Base-by-base conservation (phyloP, 2,329 filamentous ascomycete species). In the Hypoxylon sp. region DNA sequence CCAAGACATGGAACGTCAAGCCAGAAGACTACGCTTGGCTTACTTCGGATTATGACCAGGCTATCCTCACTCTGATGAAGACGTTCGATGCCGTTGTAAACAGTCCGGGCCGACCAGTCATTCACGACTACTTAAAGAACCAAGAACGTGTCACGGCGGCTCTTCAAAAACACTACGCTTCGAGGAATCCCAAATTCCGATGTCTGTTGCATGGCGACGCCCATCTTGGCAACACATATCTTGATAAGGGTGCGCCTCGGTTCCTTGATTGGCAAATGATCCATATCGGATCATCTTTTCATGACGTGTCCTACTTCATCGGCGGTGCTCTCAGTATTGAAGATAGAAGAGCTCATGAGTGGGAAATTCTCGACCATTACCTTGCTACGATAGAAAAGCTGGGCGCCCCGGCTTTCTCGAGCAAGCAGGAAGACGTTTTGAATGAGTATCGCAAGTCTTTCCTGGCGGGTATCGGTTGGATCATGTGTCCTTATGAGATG, bases 251-350 rank as follows among this genome's bases (percentile, higher is more conserved):
- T 16, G 59, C 58, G 8, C 74, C 75, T 25, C 71, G 74, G 11
- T 80, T 79, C 68, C 72, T 80, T 21, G 78, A 80, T 70, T 80
- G 76, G 75, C 77, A 79, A 67, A 73, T 74, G 50, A 73, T 78
- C 16, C 74, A 78, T 63, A 73, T 77, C 56, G 76, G 77, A 29
- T 77, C 75, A 2, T 72, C 73, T 7, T 78, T 81, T 63, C 78
- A 80, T 62, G 78, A 81, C 55, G 64, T 80, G 14, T 69, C 74
- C 0, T 80, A 80, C 66, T 78, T 76, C 63, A 63, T 80, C 37
- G 73, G 63, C 2, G 74, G 76, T 29, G 73, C 76, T 5, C 67
- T 80, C 9, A 73, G 68, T 29, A 46, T 78, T 32, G 74, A 77
- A 61, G 76, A 79, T 50, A 73, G 78, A 34, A 71, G 78, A 16